phyloP scores from a whole-genome alignment of 306 rosid species.

The Cicer arietinum region DNA sequence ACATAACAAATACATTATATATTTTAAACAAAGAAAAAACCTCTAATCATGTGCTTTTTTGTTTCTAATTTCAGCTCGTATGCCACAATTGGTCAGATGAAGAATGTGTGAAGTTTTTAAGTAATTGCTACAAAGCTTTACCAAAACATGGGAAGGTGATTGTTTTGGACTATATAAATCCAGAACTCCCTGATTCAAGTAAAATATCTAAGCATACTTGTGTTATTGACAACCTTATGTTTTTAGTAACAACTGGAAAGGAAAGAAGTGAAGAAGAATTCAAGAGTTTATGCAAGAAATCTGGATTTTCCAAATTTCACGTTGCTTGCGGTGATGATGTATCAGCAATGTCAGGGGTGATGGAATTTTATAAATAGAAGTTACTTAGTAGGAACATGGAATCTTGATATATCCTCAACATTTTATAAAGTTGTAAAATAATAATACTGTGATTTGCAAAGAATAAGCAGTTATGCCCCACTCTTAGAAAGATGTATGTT shows the following conservation, averaged over 20 bases:
- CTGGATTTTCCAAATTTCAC: constrained; percentile 41
- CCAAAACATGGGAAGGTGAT: constrained; percentile 43
- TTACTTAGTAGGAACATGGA: too few relatives aligned
- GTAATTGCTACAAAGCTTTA: constrained; percentile 38
- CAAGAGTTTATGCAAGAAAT: constrained; percentile 11
- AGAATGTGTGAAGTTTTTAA: constrained; percentile 36
- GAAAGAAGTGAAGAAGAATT: constrained; percentile 41
- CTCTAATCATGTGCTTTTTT: background rate
- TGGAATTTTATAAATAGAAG: constrained; percentile 38
- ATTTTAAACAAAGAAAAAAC: too few relatives aligned
- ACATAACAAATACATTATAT: background rate
- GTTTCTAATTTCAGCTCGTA: background rate
- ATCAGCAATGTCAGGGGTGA: background rate
- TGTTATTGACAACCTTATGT: constrained; percentile 28
- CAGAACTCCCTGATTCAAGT: constrained; percentile 23
- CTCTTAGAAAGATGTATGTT: too few relatives aligned
- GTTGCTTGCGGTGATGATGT: background rate
- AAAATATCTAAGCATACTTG: constrained; percentile 1
- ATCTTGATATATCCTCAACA: too few relatives aligned
- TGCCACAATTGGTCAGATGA: constrained; percentile 40
- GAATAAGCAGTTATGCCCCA: too few relatives aligned
- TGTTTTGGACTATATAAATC: constrained; percentile 15
- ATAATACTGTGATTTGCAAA: too few relatives aligned
- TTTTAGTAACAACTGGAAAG: constrained; percentile 26
- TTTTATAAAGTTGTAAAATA: too few relatives aligned